These are phyloP conservation scores for Cadophora luteo-olivacea DNA, from an alignment of 2,329 filamentous ascomycete species.

Conservation along the genomic window DNA sequence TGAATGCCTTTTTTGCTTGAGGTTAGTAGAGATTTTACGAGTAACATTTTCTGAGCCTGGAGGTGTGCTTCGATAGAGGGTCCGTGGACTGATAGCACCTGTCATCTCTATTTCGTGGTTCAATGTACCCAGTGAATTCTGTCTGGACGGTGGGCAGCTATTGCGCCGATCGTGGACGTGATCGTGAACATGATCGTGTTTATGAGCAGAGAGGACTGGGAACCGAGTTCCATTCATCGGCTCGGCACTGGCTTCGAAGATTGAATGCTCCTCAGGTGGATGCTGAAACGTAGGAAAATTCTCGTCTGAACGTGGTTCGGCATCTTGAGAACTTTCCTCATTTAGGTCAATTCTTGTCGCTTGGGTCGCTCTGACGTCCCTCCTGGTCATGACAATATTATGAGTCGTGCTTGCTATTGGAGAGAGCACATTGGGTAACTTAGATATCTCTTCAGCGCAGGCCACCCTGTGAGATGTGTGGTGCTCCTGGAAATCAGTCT, in stretches of 20 bases:
- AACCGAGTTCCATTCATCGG: slow-evolving; percentile 9
- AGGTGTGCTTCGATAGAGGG: slow-evolving; percentile 23
- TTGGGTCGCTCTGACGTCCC: neutral
- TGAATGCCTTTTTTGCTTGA: slow-evolving; percentile 21
- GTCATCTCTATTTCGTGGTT: neutral
- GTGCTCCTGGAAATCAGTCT: neutral
- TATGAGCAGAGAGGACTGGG: neutral
- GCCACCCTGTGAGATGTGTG: neutral
- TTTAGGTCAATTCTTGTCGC: neutral
- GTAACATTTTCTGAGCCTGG: slow-evolving; percentile 22
- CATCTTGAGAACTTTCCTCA: neutral
- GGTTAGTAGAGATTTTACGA: slow-evolving; percentile 21
- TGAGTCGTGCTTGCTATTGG: slow-evolving; percentile 5
- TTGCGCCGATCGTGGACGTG: slow-evolving; percentile 12
- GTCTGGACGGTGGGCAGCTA: slow-evolving; percentile 9
- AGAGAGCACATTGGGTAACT: slow-evolving; percentile 16
- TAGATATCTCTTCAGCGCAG: slow-evolving; percentile 3
- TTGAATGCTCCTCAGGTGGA: neutral
- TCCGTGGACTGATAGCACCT: slow-evolving; percentile 1
- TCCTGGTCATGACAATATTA: neutral
- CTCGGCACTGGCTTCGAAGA: slow-evolving; percentile 6
- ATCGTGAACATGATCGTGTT: slow-evolving; percentile 7
- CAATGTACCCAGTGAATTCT: neutral
- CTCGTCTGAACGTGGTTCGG: neutral
- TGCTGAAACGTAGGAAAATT: neutral